Evolutionary conservation across 345 rosid genomes (phyloP), one percentile per base, ranked within the genome.

Genomic region (Lagerstroemia speciosa): DNA sequence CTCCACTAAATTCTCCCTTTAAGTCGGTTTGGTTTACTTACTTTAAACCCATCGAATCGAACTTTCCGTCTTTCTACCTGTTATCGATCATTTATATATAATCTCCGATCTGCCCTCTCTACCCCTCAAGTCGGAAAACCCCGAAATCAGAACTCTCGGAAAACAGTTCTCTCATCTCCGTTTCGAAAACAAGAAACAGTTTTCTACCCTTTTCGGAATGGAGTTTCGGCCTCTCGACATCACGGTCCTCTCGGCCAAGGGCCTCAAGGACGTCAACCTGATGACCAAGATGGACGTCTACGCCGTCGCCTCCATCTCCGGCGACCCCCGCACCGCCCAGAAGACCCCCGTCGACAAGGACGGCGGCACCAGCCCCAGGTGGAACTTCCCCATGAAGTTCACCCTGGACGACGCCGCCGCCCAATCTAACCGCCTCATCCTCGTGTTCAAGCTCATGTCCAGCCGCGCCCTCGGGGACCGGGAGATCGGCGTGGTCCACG

Each of bases 241-340:
- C 65, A 87, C 81, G 24, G 50, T 84, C 6, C 65, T 77, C 33
- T 87, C 87, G 0, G 96, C 90, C 3, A 74, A 74, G 31, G 89
- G 79, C 40, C 82, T 91, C 5, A 84, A 83, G 71, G 84, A 84
- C 34, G 71, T 81, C 50, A 87, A 85, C 14, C 20, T 80, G 52
- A 72, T 89, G 78, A 71, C 86, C 58, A 87, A 80, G 62, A 90
- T 89, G 85, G 86, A 84, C 69, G 78, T 86, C 3, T 89, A 84
- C 73, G 87, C 81, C 5, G 78, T 79, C 67, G 89, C 78, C 64
- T 72, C 85, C 2, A 69, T 89, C 77, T 69, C 78, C 57, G 81
- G 81, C 9, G 88, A 84, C 58, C 76, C 73, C 0, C 48, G 80
- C 32, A 62, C 84, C n/a, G 65, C 74, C 65, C 87, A 83, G 70